A percentile compares a stretch with the other conserved stretches of the same genome.
These are phyloP conservation scores for Calamus simplicifolius DNA, from an alignment of 176 grass and related monocot genomes.

Conservation along the genomic window DNA sequence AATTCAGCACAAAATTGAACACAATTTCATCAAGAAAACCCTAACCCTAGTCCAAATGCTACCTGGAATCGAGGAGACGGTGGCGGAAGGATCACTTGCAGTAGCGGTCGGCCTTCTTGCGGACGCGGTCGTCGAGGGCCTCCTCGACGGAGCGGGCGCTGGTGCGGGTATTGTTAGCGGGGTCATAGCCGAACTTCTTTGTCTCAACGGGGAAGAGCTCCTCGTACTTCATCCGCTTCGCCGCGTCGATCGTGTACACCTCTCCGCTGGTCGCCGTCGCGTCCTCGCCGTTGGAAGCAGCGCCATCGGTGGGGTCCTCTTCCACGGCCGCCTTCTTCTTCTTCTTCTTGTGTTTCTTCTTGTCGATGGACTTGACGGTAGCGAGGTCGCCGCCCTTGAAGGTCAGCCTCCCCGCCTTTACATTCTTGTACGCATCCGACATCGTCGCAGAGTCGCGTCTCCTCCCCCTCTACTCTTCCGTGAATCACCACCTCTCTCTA, in stretches of 20 bases:
- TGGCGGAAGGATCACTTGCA: conserved; percentile 63
- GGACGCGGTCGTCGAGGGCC: conserved; percentile 81
- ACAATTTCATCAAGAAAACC: too few species aligned
- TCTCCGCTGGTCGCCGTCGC: conserved; percentile 29
- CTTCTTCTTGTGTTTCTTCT: conserved; percentile 71
- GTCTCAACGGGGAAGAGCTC: conserved; percentile 91
- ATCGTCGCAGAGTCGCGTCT: conserved; percentile 14
- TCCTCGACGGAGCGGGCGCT: conserved; percentile 52
- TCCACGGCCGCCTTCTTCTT: conserved; percentile 27
- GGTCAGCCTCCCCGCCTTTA: conserved; percentile 72
- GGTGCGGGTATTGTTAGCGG: conserved; percentile 51
- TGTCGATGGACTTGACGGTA: conserved; percentile 40
- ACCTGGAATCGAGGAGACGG: conserved; percentile 12
- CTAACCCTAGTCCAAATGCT: conserved; percentile 33
- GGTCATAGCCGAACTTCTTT: conserved; percentile 86
- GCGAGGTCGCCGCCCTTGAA: conserved; percentile 98
- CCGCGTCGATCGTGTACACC: conserved; percentile 93
- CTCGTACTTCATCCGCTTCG: conserved; percentile 98
- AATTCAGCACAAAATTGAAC: too few species aligned
- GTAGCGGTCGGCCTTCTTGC: conserved; percentile 97
- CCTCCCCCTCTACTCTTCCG: too few species aligned
- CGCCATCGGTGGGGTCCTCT: not conserved
- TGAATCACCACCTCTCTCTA: too few species aligned
- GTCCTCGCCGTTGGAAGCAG: not conserved
- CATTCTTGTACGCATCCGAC: conserved; percentile 82